Evolutionary conservation across 805 yeast species (phyloP).

Genomic region (Metschnikowia cerradonensis): DNA sequence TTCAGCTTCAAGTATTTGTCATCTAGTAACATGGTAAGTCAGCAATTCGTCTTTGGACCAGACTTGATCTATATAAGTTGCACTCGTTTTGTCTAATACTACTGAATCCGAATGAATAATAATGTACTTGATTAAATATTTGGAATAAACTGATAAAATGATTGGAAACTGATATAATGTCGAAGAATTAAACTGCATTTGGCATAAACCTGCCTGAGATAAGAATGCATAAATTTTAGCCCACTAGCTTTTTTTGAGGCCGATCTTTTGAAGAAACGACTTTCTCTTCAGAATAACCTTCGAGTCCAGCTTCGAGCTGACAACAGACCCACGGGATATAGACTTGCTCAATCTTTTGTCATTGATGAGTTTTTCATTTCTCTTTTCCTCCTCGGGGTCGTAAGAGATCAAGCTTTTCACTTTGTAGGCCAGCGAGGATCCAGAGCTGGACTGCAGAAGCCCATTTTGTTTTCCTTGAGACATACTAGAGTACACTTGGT

Average conservation of each 20-base stretch:
- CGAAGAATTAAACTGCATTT: background rate
- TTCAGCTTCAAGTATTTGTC: too few relatives aligned
- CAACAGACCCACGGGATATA: conserved; percentile 11
- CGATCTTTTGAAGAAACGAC: conserved; percentile 24
- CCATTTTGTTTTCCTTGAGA: conserved; percentile 9
- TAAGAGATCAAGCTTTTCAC: conserved; percentile 39
- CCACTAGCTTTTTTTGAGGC: conserved; percentile 19
- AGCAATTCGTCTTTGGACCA: too few relatives aligned
- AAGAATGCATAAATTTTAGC: background rate
- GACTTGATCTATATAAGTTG: too few relatives aligned
- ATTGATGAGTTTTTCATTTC: conserved; percentile 14
- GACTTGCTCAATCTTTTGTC: conserved; percentile 16
- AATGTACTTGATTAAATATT: too few relatives aligned
- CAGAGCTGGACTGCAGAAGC: conserved; percentile 11
- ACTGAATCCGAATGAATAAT: too few relatives aligned
- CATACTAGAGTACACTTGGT: conserved; percentile 28
- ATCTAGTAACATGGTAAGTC: too few relatives aligned
- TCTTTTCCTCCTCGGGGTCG: conserved; percentile 30
- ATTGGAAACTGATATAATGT: background rate
- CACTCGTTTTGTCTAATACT: too few relatives aligned
- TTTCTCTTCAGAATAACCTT: conserved; percentile 14
- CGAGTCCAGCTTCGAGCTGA: conserved; percentile 7
- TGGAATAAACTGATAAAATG: background rate
- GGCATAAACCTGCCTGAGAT: background rate
- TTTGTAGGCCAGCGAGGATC: conserved; percentile 28